Percentiles rank a stretch among this genome's conserved stretches.
phyloP scores from a whole-genome alignment of 2,329 filamentous ascomycete species.

The Epichloe sp. region DNA sequence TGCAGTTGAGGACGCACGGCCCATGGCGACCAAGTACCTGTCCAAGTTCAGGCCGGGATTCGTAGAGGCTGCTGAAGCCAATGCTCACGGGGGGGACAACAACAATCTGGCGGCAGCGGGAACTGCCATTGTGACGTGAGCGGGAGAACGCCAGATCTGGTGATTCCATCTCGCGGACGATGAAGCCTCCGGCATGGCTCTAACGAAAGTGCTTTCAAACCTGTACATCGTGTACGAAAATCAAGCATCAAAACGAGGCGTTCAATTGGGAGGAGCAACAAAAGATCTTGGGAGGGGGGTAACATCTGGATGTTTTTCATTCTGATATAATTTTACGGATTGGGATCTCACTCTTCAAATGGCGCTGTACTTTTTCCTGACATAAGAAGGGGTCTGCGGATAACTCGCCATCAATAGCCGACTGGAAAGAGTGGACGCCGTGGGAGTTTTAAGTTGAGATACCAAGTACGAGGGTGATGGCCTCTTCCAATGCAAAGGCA shows the following conservation, averaged over 20 bases:
- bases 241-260: neutral
- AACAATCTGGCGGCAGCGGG: slow-evolving; percentile 10
- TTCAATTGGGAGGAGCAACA: neutral
- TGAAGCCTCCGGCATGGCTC: neutral
- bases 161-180: no score
- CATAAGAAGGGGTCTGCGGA: no score
- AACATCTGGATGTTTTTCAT: neutral
- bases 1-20: slow-evolving; percentile 47
- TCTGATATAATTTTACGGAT: neutral
- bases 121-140: slow-evolving; percentile 19
- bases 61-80: slow-evolving; percentile 19
- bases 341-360: no score
- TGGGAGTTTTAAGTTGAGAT: no score
- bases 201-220: neutral
- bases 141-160: no score
- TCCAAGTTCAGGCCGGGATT: slow-evolving; percentile 47
- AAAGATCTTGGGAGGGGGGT: neutral
- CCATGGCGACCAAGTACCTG: slow-evolving; percentile 50
- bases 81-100: slow-evolving; percentile 12
- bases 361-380: no score
- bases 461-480: no score
- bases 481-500: no score
- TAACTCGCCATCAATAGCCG: no score
- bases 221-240: neutral
- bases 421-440: no score